Conservation (phyloP, 176 grass and related monocot species). For the Phragmites australis region DNA sequence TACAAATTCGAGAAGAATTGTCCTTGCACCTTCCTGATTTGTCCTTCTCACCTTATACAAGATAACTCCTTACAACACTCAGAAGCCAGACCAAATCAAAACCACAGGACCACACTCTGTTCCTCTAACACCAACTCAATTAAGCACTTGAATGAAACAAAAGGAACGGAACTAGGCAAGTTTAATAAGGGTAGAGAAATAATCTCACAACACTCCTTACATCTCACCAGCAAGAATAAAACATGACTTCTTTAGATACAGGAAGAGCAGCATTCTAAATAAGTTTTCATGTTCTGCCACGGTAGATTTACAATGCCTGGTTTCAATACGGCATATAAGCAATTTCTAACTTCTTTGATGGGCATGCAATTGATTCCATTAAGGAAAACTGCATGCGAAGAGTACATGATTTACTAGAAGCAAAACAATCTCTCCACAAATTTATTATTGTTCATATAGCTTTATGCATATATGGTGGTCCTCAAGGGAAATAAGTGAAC, state of each 20-base stretch:
- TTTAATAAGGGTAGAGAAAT: not conserved
- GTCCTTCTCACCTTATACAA: conserved; percentile 2
- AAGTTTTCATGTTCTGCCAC: not conserved
- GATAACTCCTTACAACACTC: conserved; percentile 9
- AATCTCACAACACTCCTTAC: not conserved
- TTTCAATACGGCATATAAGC: not conserved
- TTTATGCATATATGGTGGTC: not conserved
- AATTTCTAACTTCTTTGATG: not conserved
- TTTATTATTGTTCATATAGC: not conserved
- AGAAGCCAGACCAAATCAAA: conserved; percentile 8
- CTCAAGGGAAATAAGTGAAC: not conserved
- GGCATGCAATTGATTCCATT: not conserved
- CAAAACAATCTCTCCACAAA: not conserved
- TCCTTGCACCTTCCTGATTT: not conserved
- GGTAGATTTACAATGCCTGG: not conserved
- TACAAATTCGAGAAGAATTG: not conserved
- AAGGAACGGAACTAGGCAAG: not conserved
- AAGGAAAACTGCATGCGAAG: conserved; percentile 18
- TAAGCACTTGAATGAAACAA: conserved; percentile 4
- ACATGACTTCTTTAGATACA: not conserved
- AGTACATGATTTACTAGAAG: not conserved
- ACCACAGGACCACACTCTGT: not conserved
- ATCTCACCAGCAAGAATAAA: not conserved
- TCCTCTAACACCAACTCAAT: conserved; percentile 17
- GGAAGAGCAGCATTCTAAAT: not conserved